Percentiles rank a stretch among this genome's conserved stretches.
These are phyloP conservation scores for Lecanicillium sp. DNA, from an alignment of 2,329 filamentous ascomycete species.

Conservation along the genomic window DNA sequence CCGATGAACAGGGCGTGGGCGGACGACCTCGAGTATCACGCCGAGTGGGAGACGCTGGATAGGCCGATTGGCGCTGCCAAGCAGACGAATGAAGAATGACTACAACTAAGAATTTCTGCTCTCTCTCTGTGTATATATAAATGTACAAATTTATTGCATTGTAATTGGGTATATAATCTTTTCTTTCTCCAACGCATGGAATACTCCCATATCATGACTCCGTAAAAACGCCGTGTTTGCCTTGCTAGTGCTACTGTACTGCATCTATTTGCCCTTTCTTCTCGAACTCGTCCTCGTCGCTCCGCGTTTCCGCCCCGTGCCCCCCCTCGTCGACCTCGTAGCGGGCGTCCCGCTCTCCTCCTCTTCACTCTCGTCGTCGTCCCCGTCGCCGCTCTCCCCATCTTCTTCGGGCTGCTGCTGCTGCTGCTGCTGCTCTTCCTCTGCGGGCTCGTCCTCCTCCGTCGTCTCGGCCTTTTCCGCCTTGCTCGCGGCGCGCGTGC, in stretches of 20 bases:
- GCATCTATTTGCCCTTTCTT: conserved; percentile 6
- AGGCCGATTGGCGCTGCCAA: neutral
- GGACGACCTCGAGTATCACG: conserved; percentile 28
- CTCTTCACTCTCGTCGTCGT: conserved; percentile 27
- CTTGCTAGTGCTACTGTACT: neutral
- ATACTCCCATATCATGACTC: neutral
- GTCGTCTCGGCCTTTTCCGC: conserved; percentile 25
- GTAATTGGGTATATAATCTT: conserved; percentile 6
- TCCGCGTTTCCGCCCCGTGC: conserved; percentile 29
- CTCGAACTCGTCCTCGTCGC: conserved; percentile 23
- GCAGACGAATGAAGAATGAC: neutral
- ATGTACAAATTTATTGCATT: neutral
- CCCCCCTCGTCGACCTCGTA: conserved; percentile 31
- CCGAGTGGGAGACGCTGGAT: conserved; percentile 37
- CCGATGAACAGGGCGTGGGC: conserved; percentile 35
- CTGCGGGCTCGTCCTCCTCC: conserved; percentile 25
- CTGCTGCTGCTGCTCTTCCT: conserved; percentile 21
- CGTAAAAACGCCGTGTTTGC: neutral
- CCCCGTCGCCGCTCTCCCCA: conserved; percentile 15
- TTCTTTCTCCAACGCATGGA: neutral
- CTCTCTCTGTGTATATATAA: neutral
- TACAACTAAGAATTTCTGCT: neutral
- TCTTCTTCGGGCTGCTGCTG: conserved; percentile 22
- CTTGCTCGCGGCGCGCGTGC: conserved; percentile 34
- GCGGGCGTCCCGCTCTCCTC: conserved; percentile 34